Conservation (phyloP, 352 stramenopile genomes). For the Pythium inflatum region DNA sequence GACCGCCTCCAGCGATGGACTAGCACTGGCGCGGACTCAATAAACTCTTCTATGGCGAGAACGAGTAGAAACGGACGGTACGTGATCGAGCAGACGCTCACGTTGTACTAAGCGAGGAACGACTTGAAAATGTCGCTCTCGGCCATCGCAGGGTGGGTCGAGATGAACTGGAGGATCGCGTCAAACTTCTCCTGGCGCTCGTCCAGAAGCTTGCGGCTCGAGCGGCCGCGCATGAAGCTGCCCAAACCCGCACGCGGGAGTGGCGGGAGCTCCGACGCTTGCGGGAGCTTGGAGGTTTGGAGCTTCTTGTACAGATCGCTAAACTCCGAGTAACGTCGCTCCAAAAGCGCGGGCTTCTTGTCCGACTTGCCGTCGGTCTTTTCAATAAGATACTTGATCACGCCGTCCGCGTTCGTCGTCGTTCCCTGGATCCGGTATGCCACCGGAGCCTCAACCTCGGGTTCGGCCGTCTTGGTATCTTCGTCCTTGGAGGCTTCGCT, state of each 20-base stretch:
- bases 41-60: conserved; percentile 6
- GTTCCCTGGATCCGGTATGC: conserved; percentile 51
- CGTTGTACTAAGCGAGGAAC: conserved; percentile 39
- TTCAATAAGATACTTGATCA: conserved; percentile 67
- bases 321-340: conserved; percentile 61
- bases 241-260: conserved; percentile 44
- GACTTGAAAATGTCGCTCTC: conserved; percentile 51
- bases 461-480: conserved; percentile 8
- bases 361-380: conserved; percentile 30
- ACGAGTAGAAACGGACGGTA: conserved; percentile 4
- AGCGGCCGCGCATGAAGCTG: conserved; percentile 55
- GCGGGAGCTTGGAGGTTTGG: conserved; percentile 37
- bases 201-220: conserved; percentile 44
- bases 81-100: no score
- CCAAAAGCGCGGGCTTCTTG: conserved; percentile 38
- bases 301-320: conserved; percentile 54
- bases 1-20: neutral
- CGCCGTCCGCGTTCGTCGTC: conserved; percentile 44
- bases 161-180: conserved; percentile 53
- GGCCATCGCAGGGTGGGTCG: conserved; percentile 41
- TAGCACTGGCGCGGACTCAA: neutral
- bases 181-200: conserved; percentile 55
- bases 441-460: conserved; percentile 15
- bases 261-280: conserved; percentile 39
- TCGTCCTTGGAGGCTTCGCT: conserved; percentile 19